Base-by-base conservation (phyloP, 164 flowering plant species). In the Tetrastigma voinierianum region DNA sequence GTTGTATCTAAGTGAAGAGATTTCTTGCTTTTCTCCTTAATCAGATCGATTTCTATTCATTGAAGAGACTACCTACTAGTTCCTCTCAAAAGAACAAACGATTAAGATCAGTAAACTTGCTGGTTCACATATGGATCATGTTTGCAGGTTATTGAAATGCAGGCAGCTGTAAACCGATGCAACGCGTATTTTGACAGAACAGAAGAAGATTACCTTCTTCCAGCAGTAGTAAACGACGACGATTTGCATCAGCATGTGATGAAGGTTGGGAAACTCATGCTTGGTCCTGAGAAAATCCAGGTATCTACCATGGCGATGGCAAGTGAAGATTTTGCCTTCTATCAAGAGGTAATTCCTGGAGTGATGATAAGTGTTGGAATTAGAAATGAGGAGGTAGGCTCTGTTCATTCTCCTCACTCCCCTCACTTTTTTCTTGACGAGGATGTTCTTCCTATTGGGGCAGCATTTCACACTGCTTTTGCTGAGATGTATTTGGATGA, bases 301-400 rank as follows among this genome's bases (percentile, higher is more conserved):
- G 44, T 25, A 10, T 86, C 64, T 10, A 46, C 68, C 10, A 85
- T 76, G 72, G 73, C 84, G 59, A 86, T 91, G 98, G 98, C 93
- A 16, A 89, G 91, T 12, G 98, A 94, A 66, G 98, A 94, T 68
- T 94, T 94, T 57, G 87, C 90, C 57, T 91, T 90, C 80, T 91
- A 90, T 61, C 90, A 84, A 57, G 73, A 90, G 73, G 16, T 67
- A 76, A 83, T 91, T 53, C 95, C 97, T 8, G 97, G 95, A 57
- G 78, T 74, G 4, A 78, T 94, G 79, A 70, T 88, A 23, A 51
- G 68, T 57, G 73, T 94, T 51, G 98, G 98, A 43, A 87, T 91
- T 25, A 68, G 90, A 67, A 94, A 94, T 60, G 89, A 86, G 73
- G 59, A 67, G 44, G 17, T 80, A 62, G 95, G 96, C 10, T 77